A percentile compares a stretch with the other conserved stretches of the same genome.
Evolutionary conservation across 345 rosid genomes (phyloP).

Genomic region (Excoecaria agallocha): DNA sequence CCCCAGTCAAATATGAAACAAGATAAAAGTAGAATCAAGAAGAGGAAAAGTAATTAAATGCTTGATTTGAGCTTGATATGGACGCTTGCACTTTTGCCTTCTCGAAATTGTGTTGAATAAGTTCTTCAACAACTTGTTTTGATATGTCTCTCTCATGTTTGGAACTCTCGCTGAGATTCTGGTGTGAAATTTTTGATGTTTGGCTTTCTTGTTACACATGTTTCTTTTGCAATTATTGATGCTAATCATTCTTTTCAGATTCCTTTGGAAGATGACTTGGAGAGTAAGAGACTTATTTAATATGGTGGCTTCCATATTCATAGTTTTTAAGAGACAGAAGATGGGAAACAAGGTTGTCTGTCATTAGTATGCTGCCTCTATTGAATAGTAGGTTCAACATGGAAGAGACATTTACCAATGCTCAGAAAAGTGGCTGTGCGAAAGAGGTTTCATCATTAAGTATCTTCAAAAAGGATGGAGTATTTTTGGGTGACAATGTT

Average conservation of each 20-base stretch:
- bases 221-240: constrained; percentile 14
- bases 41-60: constrained; percentile 2
- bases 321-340: constrained; percentile 20
- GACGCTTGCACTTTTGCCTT: constrained; percentile 3
- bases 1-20: constrained; percentile 5
- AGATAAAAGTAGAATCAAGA: constrained; percentile 5
- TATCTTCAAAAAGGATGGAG: constrained; percentile 23
- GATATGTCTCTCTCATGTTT: background rate
- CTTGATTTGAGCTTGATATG: background rate
- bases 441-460: constrained; percentile 43
- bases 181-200: constrained; percentile 7
- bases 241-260: constrained; percentile 34
- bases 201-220: constrained; percentile 9
- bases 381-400: constrained; percentile 30
- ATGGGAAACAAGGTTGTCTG: constrained; percentile 25
- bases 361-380: constrained; percentile 12
- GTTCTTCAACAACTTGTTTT: background rate
- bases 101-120: background rate
- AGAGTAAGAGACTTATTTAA: constrained; percentile 7
- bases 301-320: background rate
- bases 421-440: constrained; percentile 40
- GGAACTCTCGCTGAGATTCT: constrained; percentile 8
- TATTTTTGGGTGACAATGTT: constrained; percentile 19
- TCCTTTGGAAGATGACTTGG: constrained; percentile 16
- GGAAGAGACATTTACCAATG: constrained; percentile 41